Percentiles rank a stretch among this genome's conserved stretches.
Evolutionary conservation across 768 basidiomycete genomes (phyloP).

Genomic region (Suillus fuscotomentosus): DNA sequence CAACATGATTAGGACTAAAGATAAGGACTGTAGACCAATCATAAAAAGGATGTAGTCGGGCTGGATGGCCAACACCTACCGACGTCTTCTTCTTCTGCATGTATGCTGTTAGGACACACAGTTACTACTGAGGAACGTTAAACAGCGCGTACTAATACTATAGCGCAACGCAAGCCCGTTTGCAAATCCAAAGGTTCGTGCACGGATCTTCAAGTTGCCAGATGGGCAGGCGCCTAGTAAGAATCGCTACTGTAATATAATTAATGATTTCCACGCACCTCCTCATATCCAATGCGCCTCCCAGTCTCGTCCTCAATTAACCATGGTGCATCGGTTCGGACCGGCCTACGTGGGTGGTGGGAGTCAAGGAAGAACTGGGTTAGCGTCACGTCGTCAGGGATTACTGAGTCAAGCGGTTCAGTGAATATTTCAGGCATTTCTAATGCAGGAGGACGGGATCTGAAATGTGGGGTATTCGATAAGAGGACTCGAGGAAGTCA

Average conservation of each 20-base stretch:
- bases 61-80: constrained; percentile 34
- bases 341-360: constrained; percentile 42
- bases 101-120: neutral
- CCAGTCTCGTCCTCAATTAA: constrained; percentile 61
- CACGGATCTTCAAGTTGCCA: constrained; percentile 30
- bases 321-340: constrained; percentile 47
- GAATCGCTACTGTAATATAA: neutral
- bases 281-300: constrained; percentile 40
- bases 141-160: constrained; percentile 40
- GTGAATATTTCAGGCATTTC: constrained; percentile 27
- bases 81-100: constrained; percentile 48
- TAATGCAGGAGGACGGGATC: neutral
- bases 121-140: neutral
- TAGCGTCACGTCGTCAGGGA: constrained; percentile 63
- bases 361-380: constrained; percentile 64
- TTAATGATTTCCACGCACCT: constrained; percentile 36
- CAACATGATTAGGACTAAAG: constrained; percentile 63
- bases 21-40: constrained; percentile 47
- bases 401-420: constrained; percentile 32
- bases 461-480: neutral
- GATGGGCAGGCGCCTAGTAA: neutral
- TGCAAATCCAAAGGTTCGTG: constrained; percentile 50
- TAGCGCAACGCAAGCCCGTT: constrained; percentile 50
- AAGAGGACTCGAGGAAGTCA: neutral
- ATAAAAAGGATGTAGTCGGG: neutral